These are phyloP conservation scores for Colletotrichum aenigma DNA, from an alignment of 2,329 filamentous ascomycete genomes.

Conservation along the genomic window DNA sequence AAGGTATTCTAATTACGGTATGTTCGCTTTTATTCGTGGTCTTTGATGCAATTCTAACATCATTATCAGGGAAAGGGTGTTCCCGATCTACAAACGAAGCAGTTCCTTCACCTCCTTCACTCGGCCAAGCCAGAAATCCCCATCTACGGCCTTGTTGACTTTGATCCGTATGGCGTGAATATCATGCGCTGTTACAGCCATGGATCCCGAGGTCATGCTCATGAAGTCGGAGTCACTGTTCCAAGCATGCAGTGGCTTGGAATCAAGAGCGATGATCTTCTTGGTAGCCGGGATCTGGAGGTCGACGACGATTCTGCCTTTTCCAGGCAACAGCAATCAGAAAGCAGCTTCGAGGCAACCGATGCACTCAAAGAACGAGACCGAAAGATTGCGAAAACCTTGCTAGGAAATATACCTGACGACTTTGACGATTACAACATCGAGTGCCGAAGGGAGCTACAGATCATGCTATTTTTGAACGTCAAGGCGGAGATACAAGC, in stretches of 20 bases:
- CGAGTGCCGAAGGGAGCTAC: conserved; percentile 61
- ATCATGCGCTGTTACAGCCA: conserved; percentile 78
- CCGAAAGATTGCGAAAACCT: conserved; percentile 60
- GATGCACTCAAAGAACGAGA: conserved; percentile 57
- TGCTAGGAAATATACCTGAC: conserved; percentile 46
- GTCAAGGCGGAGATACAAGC: conserved; percentile 80
- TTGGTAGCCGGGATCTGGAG: neutral
- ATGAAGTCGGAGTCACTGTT: conserved; percentile 59
- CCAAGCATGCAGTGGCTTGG: conserved; percentile 69
- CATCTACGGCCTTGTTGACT: conserved; percentile 72
- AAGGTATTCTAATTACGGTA: conserved; percentile 74
- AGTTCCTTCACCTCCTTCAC: conserved; percentile 64
- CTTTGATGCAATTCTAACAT: neutral
- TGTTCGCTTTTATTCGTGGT: neutral
- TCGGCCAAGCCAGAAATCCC: conserved; percentile 52
- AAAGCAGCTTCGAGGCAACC: neutral
- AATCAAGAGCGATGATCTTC: conserved; percentile 49
- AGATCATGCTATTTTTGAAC: conserved; percentile 75
- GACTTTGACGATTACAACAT: conserved; percentile 29
- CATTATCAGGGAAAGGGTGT: conserved; percentile 76
- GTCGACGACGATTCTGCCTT: neutral
- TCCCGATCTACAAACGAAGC: conserved; percentile 74
- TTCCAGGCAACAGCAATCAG: neutral
- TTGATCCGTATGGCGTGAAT: conserved; percentile 75
- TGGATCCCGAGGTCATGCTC: conserved; percentile 66